These are phyloP conservation scores for Monosporozyma solicola DNA, from an alignment of 805 yeast genomes.

Conservation along the genomic window DNA sequence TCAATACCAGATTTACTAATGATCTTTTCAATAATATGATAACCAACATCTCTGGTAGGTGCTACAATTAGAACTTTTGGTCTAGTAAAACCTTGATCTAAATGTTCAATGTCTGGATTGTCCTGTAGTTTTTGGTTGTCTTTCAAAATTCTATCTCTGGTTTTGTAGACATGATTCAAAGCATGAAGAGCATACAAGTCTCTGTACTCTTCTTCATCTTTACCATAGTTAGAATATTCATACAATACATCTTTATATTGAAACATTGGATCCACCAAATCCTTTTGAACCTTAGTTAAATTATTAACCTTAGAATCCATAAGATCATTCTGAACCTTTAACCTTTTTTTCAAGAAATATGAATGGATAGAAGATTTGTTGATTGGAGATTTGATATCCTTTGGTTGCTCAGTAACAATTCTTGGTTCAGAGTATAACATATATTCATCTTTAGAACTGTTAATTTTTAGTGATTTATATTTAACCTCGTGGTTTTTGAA, in stretches of 20 bases:
- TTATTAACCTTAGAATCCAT: slow-evolving; percentile 15
- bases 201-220: slow-evolving; percentile 46
- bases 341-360: slow-evolving; percentile 41
- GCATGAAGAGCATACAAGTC: slow-evolving; percentile 61
- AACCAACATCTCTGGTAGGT: slow-evolving; percentile 78
- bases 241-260: slow-evolving; percentile 63
- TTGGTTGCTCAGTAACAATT: slow-evolving; percentile 9
- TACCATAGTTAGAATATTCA: slow-evolving; percentile 42
- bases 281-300: slow-evolving; percentile 39
- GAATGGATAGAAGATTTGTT: slow-evolving; percentile 19
- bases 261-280: slow-evolving; percentile 55
- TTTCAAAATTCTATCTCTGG: slow-evolving; percentile 75
- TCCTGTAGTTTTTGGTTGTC: slow-evolving; percentile 53
- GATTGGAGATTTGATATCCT: slow-evolving; percentile 15
- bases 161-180: slow-evolving; percentile 75
- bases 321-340: slow-evolving; percentile 25
- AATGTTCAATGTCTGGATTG: slow-evolving; percentile 46
- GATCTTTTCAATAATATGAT: slow-evolving; percentile 54
- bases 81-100: slow-evolving; percentile 94
- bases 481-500: slow-evolving; percentile 26
- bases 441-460: slow-evolving; percentile 12
- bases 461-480: slow-evolving; percentile 17
- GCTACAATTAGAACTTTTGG: slow-evolving; percentile 77
- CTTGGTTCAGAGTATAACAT: slow-evolving; percentile 23
- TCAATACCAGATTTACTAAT: slow-evolving; percentile 55